A percentile compares a stretch with the other conserved stretches of the same genome.
Conservation (phyloP, 306 rosid species). For the Corylus avellana region DNA sequence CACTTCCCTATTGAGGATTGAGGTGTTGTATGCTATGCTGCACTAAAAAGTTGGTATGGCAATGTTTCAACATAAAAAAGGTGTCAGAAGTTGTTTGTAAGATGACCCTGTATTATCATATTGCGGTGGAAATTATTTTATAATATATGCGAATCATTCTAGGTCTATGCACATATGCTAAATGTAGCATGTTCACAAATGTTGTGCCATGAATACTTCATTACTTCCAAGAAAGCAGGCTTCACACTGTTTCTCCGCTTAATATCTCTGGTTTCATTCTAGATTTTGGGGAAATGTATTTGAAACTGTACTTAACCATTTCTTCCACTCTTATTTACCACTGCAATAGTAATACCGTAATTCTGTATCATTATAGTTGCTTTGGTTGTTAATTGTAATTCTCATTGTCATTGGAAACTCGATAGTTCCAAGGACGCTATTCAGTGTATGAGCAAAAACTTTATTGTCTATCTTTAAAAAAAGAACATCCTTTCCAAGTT, state of each 20-base stretch:
- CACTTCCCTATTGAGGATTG: background rate
- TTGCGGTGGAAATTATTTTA: background rate
- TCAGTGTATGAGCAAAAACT: background rate
- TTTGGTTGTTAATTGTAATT: background rate
- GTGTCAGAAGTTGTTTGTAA: background rate
- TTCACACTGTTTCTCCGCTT: background rate
- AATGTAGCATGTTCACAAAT: background rate
- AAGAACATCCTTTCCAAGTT: too few relatives aligned
- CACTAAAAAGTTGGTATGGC: background rate
- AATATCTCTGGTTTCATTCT: background rate
- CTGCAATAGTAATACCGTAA: background rate
- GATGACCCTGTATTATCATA: background rate
- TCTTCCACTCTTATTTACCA: background rate
- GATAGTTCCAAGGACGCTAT: background rate
- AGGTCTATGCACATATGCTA: background rate
- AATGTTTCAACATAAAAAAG: background rate
- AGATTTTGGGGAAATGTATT: background rate
- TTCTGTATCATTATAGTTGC: background rate
- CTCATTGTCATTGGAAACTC: background rate
- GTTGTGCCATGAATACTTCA: background rate
- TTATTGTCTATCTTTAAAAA: background rate
- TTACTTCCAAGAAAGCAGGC: background rate
- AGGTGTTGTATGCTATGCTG: background rate
- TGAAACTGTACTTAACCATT: background rate
- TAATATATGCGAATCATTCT: background rate